Conservation (phyloP, 352 stramenopile species). For the Hyaloperonospora brassicae region DNA sequence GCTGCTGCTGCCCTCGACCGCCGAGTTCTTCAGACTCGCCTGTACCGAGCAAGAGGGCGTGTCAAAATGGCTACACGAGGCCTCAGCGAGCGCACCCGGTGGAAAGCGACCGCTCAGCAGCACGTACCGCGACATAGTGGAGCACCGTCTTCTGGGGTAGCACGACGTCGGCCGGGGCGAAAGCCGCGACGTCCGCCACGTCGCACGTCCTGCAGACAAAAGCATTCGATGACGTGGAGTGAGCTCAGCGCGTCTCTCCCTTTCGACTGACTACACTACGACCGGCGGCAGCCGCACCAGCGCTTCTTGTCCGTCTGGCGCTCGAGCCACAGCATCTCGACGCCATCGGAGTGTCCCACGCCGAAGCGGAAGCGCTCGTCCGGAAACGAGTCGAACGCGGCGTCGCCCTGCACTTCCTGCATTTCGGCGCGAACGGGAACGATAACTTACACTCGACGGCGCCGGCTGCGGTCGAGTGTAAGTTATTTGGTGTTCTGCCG, state of each 20-base stretch:
- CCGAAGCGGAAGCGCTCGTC: slow-evolving; percentile 22
- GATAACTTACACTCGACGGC: too few species aligned
- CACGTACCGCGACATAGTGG: slow-evolving; percentile 19
- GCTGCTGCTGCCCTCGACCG: too few species aligned
- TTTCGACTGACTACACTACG: not conserved
- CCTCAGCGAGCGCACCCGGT: not conserved
- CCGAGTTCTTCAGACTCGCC: too few species aligned
- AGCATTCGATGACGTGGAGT: not conserved
- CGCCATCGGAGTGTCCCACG: slow-evolving; percentile 1
- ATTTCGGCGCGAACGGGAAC: slow-evolving; percentile 8
- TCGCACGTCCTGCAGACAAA: slow-evolving; percentile 12
- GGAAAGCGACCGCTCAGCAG: not conserved
- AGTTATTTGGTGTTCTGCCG: too few species aligned
- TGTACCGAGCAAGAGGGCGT: too few species aligned
- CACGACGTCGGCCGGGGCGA: slow-evolving; percentile 14
- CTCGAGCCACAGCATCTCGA: slow-evolving; percentile 16
- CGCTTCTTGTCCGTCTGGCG: not conserved
- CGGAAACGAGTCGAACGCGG: slow-evolving; percentile 17
- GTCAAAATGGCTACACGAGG: too few species aligned
- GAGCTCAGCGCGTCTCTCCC: not conserved
- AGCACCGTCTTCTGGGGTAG: slow-evolving; percentile 17
- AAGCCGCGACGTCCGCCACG: slow-evolving; percentile 11
- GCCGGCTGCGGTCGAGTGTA: too few species aligned
- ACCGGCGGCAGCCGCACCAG: too few species aligned
- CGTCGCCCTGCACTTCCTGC: slow-evolving; percentile 15